Base-by-base conservation (phyloP, 345 rosid species). In the Passiflora organensis region DNA sequence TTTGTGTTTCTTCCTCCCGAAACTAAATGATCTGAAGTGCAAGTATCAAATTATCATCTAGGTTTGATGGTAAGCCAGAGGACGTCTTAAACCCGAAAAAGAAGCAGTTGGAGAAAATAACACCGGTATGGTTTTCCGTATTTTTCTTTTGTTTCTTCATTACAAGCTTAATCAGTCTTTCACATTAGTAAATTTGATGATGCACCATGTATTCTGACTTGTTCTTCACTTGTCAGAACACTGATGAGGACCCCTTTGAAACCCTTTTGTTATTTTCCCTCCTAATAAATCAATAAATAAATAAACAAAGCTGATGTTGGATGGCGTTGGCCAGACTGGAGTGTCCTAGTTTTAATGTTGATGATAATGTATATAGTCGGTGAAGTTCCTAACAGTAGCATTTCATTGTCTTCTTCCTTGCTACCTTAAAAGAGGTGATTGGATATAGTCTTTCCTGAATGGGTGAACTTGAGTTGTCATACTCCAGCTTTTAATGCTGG, bases 51-150 rank as follows among this genome's bases (percentile, higher is more conserved):
- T 41, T 46, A 58, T 74, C 41, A 15, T 78, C 0, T 52, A 86
- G 96, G 84, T 70, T 88, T 48, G 95, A 91, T 64, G 96, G 96
- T 36, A 89, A 88, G 82, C 86, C 96, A n/a, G 98, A 89, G 77
- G 98, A 84, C 47, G 82, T 86, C 43, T 72, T 88, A 58, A 93
- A 93, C 75, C 99, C 95, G 6, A 93, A 93, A 69, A 91, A 86
- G 80, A 91, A 88, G 83, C 95, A 86, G 68, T 72, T 93, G 66
- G 99, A 93, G 71, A 86, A 89, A 76, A 86, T 93, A 69, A 80
- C 95, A 51, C 96, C 83, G 72, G 96, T 89, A 86, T 32, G 83
- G 57, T 1, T 43, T 54, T 34, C 24, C 34, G 8, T 8, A 18
- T 10, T 32, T 15, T 34, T 22, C 1, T 1, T 41, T 6, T 41